Conservation (phyloP, 1,284 basidiomycete species). For the Ceratobasidium sp. region DNA sequence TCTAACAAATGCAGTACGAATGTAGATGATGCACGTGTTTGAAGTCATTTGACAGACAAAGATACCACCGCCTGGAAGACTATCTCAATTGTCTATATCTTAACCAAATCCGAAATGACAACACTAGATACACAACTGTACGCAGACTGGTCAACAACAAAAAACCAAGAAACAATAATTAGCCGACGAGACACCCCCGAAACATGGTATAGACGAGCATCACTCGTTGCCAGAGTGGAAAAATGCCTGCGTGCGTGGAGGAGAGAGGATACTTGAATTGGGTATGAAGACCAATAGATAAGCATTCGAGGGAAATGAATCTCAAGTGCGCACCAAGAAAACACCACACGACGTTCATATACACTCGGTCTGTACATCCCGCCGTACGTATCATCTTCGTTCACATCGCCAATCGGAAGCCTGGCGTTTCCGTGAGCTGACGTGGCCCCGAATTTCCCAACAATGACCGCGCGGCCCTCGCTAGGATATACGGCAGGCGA, state of each 20-base stretch:
- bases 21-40: too few species aligned
- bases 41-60: background rate
- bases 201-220: constrained; percentile 19
- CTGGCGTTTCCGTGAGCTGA: background rate
- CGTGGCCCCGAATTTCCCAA: constrained; percentile 16
- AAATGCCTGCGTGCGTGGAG: constrained; percentile 11
- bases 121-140: constrained; percentile 21
- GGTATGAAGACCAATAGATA: background rate
- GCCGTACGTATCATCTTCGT: constrained; percentile 45
- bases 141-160: constrained; percentile 21
- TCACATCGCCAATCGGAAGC: constrained; percentile 36
- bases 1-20: too few species aligned
- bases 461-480: constrained; percentile 25
- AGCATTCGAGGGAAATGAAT: background rate
- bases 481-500: constrained; percentile 25
- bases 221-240: background rate
- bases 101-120: background rate
- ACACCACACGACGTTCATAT: constrained; percentile 10
- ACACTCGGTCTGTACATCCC: constrained; percentile 36
- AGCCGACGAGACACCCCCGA: background rate
- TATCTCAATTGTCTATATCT: constrained; percentile 18
- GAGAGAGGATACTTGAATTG: background rate
- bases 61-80: background rate
- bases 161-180: background rate
- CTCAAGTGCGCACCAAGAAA: constrained; percentile 15